Base-by-base conservation (phyloP, 1,284 basidiomycete species). In the Fomitopsis schrenkii region DNA sequence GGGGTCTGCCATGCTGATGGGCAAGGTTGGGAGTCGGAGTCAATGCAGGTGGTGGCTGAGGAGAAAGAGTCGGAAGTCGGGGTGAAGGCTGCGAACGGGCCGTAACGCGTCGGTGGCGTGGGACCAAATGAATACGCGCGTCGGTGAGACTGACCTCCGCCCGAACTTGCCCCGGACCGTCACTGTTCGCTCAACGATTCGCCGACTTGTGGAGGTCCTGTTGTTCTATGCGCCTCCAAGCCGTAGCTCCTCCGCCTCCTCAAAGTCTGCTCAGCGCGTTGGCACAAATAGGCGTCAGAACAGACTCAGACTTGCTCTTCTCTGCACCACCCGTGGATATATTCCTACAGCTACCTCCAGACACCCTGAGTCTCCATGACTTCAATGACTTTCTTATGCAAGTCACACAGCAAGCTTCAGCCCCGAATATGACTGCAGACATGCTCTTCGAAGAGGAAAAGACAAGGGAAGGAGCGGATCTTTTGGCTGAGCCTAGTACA, bases 271-370 rank as follows among this genome's bases (percentile, higher is more conserved):
- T 81, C 17, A 62, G 69, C 26, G 70, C 69, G 4, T 70, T 83
- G 30, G 71, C 74, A 48, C 62, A 62, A 30, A 74, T 76, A 64
- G 83, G 81, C 14, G 82, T 90, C 59, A 78, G 72, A 63, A 86
- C 86, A 8, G 85, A 84, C 55, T 65, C 75, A 9, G 87, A 89
- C 63, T 71, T 91, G 30, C 67, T 91, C 6, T 86, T 87, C 67
- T 75, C 75, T 14, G 72, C 74, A 5, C 72, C 80, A 19, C 67
- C 77, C 3, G 68, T 79, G 55, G 80, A 84, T 22, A 74, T 88
- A 30, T 80, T 83, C 60, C 73, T 72, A 45, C 77, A 71, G 59
- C 73, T 90, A 26, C 82, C 87, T 28, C 66, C 74, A 8, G 81
- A 78, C 5, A 76, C 75, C 26, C 70, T 83, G 12, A 75, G 77